Conservation (phyloP, 345 rosid species). For the Sonneratia alba region DNA sequence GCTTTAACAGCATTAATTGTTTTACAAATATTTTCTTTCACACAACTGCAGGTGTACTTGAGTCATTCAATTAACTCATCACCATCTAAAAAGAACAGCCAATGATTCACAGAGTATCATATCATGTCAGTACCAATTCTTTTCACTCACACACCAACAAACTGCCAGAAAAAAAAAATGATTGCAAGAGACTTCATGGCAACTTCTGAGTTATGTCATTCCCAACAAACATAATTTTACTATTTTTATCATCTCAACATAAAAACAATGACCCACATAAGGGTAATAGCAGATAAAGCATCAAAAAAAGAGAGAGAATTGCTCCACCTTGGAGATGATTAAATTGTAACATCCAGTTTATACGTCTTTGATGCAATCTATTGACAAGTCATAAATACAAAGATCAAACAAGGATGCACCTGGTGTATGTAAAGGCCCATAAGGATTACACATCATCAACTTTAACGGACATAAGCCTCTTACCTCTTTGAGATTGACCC, state of each 20-base stretch:
- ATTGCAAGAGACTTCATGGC: neutral
- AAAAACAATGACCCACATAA: neutral
- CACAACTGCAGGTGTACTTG: neutral
- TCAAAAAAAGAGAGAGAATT: neutral
- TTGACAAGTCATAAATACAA: neutral
- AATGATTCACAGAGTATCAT: neutral
- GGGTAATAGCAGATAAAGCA: neutral
- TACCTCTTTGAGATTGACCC: conserved; percentile 99
- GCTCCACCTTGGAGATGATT: neutral
- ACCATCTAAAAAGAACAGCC: neutral
- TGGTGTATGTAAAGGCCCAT: neutral
- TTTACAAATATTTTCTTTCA: neutral
- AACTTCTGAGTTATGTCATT: neutral
- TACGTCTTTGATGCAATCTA: neutral
- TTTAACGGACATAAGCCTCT: conserved; percentile 5
- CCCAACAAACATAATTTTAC: neutral
- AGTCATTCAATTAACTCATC: neutral
- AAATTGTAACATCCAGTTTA: neutral
- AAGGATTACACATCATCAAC: no score
- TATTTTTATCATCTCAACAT: neutral
- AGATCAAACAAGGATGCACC: neutral
- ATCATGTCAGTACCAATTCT: neutral
- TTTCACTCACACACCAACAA: neutral
- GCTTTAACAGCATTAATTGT: neutral
- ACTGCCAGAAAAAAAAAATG: no score